phyloP scores from a whole-genome alignment of 2,329 filamentous ascomycete genomes.

The Lasiodiplodia gonubiensis region DNA sequence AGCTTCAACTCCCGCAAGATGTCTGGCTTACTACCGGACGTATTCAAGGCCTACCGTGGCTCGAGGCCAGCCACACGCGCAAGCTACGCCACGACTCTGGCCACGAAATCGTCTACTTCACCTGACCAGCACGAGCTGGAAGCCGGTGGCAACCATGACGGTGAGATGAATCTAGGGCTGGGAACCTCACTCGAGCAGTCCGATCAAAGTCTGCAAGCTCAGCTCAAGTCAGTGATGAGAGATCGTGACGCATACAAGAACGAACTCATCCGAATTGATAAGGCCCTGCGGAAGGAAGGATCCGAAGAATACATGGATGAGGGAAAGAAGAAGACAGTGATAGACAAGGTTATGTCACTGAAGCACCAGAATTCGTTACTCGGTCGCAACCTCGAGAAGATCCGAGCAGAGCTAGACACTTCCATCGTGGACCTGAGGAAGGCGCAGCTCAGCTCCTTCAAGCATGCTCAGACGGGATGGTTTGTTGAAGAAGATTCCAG shows the following conservation, averaged over 20 bases:
- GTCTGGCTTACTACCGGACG: no score
- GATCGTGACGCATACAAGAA: not conserved
- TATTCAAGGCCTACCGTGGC: no score
- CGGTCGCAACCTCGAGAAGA: not conserved
- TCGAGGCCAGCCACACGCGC: not conserved
- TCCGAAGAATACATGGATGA: not conserved
- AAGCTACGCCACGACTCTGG: no score
- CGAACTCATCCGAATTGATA: fast-evolving
- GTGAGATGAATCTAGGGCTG: not conserved
- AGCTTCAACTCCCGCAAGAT: no score
- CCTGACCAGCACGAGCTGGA: not conserved
- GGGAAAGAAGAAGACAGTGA: no score
- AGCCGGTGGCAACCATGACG: not conserved
- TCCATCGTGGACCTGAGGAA: not conserved
- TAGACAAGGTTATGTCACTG: no score
- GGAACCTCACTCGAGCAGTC: not conserved
- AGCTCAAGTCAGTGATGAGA: not conserved
- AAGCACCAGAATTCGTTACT: not conserved
- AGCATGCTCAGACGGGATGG: not conserved
- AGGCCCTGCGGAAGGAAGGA: not conserved
- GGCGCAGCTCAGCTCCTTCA: not conserved
- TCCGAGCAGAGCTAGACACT: not conserved
- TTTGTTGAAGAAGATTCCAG: not conserved
- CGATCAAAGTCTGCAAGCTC: not conserved
- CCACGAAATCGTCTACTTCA: not conserved